Evolutionary conservation across 305 asterid genomes (phyloP), one percentile per base, ranked within the genome.

Genomic region (Fraxinus paxiana): DNA sequence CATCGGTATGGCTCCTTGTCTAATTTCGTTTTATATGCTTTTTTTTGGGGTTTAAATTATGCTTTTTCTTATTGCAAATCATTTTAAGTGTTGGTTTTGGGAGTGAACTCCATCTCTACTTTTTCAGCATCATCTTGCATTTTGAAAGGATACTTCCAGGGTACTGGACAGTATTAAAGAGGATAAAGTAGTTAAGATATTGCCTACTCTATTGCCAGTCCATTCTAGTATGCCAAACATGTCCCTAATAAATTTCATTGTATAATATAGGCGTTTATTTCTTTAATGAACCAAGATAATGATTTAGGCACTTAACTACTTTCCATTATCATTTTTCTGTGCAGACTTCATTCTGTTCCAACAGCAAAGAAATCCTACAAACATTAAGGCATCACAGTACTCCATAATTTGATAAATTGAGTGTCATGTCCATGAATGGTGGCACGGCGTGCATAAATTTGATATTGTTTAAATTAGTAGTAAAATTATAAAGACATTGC

Each of bases 321-420:
- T 9, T 28, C 12, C 22, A 31, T 18, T 30, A 15, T 31, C 9
- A 30, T 30, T 72, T 79, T 80, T 51, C 83, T 77, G 15, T 41
- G 24, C 13, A 82, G 84, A 30, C 73, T 82, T 82, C 67, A 69
- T 1, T 28, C 3, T 34, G 22, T 43, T n/a, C 71, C 78, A 3
- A 24, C 75, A 67, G 69, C 38, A 41, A 41, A 56, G 38, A 17
- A 69, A 69, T 69, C 41, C 28, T 31, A 3, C 30, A 48, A 76
- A 73, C 41, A 1, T 81, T 38, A 56, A 76, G 76, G 77, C 48
- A 69, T 81, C 67, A 28, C 30, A 54, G n/a, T 26, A 15, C 20
- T 35, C 48, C 24, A 56, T 34, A 43, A 69, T 69, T 69, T 6
- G 75, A 31, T 34, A 61, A 22, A 30, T 31, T 24, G 24, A 31